Base-by-base conservation (phyloP, 805 yeast genomes). In the Saturnispora galanensis region DNA sequence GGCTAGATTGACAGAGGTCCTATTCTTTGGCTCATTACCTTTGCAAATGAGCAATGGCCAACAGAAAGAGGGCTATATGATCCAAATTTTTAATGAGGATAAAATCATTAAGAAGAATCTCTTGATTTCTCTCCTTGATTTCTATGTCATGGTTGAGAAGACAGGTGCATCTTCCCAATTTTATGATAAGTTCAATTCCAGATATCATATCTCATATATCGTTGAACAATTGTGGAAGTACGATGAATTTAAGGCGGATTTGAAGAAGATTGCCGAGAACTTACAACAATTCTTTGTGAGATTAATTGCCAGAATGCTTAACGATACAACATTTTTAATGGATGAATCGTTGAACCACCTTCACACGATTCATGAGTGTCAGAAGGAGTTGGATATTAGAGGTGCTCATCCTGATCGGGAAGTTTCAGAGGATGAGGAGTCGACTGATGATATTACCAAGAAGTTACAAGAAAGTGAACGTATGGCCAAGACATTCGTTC, bases 151-250 rank as follows among this genome's bases (percentile, higher is more conserved):
- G 71, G 89, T 90, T 41, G 99, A 93, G 61, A 88, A 85, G 56
- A 93, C 98, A 0, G 98, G 98, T 9, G 83, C 96, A 2, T 81
- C 90, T 7, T 79, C 94, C 0, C 97, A 93, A 63, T 93, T 90
- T 59, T 90, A 90, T 62, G 99, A 93, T 62, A 93, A 93, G 64
- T 93, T 93, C 67, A 89, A 87, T 61, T 77, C 86, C 37, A 75
- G 98, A 60, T 90, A 79, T 63, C 82, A 86, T 58, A 85, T 93
- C 28, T 83, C 96, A 0, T 76, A 76, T 39, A 82, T 93, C 31
- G 66, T 93, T 55, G 90, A 87, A 59, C 79, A 80, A 53, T 67
- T 93, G 44, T 93, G 97, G 94, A 74, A 79, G 47, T 76, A 77
- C 52, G 81, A 79, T 17, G 58, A 67, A 29, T 90, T 85, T 63